Evolutionary conservation across 176 grass and related monocot genomes (phyloP).

Genomic region (Triticum dicoccoides): DNA sequence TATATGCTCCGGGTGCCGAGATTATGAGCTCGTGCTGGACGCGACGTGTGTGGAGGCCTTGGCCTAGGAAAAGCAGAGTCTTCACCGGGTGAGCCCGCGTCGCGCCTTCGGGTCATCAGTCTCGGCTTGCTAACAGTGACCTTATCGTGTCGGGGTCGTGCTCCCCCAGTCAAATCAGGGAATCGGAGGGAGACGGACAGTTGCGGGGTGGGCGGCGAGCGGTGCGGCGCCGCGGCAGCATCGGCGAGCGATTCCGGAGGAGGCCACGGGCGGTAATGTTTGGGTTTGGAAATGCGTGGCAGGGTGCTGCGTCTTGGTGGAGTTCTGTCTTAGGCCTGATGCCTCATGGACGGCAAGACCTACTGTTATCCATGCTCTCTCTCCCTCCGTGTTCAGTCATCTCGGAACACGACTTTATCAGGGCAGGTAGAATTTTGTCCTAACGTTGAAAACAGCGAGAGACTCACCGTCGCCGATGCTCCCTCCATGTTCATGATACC

Average conservation of each 20-base stretch:
- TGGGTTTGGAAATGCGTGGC: background rate
- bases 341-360: background rate
- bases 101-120: background rate
- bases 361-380: background rate
- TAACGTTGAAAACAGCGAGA: no score
- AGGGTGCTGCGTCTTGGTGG: background rate
- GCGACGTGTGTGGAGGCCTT: background rate
- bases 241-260: background rate
- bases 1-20: background rate
- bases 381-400: no score
- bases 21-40: background rate
- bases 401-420: no score
- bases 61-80: background rate
- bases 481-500: background rate
- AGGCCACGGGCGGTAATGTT: background rate
- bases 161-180: background rate
- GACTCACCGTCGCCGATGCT: no score
- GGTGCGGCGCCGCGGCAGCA: background rate
- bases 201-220: background rate
- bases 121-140: background rate
- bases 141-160: background rate
- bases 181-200: background rate
- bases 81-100: background rate
- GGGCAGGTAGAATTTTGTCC: no score
- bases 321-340: no score